Base-by-base conservation (phyloP, 331 rosid species). In the Malus hybrid region DNA sequence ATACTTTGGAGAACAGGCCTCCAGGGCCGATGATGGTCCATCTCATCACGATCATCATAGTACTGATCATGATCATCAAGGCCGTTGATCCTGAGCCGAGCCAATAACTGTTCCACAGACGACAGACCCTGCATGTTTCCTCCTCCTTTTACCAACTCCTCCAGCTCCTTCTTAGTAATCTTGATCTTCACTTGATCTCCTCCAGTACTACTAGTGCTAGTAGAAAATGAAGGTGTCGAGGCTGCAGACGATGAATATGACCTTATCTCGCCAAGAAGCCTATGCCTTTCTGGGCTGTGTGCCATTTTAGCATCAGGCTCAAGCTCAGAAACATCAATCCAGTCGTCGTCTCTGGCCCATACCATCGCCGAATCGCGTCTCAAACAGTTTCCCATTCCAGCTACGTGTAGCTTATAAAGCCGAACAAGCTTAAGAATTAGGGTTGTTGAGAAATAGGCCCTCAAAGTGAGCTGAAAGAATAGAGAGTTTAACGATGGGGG, bases 1-100 rank as follows among this genome's bases (percentile, higher is more conserved):
- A 93, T 91, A 62, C 89, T 91, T 61, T 90, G 91, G 3, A 93
- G 88, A 34, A 67, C 86, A 5, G 97, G 98, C 82, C 82, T 90
- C 98, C 98, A 91, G 0, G 77, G 82, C 61, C 87, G 72, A 64
- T 86, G 93, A 77, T 88, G 87, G 13, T 78, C 81, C 76, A 71
- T 48, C 60, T 34, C 76, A 68, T 7, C 48, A 34, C 39, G 44
- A 32, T 33, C 68, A 68, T 6, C 66, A 65, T 32, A 32, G 69
- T 18, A 69, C 20, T 10, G 50, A 2, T 46, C 44, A n/a, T 15
- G 65, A 60, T 18, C 78, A 71, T 79, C 90, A 54, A 68, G 68
- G 2, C 75, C 83, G 14, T 81, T 24, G 57, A 16, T 44, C 4
- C 83, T 54, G 75, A 87, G 65, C 3, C 81, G 73, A 39, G 81